Conservation (phyloP, 2,329 filamentous ascomycete species). For the Capronia americana region DNA sequence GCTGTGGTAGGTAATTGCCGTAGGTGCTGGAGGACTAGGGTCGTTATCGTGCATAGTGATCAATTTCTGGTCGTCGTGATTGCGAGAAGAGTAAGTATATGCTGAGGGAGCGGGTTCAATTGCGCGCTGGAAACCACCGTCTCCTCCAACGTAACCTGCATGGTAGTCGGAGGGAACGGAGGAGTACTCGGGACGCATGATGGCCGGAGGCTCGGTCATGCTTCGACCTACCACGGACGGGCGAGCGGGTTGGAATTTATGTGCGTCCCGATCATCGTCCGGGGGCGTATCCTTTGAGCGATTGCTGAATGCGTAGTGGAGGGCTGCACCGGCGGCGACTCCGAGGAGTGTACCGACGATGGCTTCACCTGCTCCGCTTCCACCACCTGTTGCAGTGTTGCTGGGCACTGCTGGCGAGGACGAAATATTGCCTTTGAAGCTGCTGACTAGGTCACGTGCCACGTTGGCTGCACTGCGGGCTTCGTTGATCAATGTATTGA, state of each 20-base stretch:
- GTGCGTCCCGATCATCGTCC: constrained; percentile 12
- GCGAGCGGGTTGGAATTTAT: constrained; percentile 11
- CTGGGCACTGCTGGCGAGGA: constrained; percentile 30
- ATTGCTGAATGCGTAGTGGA: constrained; percentile 76
- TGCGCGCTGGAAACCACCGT: constrained; percentile 19
- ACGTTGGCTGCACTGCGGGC: constrained; percentile 46
- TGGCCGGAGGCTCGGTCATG: constrained; percentile 23
- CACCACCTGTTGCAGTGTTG: constrained; percentile 41
- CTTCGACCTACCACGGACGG: constrained; percentile 27
- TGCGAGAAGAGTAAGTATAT: constrained; percentile 23
- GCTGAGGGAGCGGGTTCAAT: constrained; percentile 36
- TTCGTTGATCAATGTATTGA: constrained; percentile 48
- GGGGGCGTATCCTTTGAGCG: constrained; percentile 42
- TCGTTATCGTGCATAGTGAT: constrained; percentile 40
- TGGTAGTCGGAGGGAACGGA: constrained; percentile 22
- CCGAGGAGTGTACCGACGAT: constrained; percentile 79
- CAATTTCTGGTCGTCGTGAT: constrained; percentile 22
- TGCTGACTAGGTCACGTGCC: constrained; percentile 37
- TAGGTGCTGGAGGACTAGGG: neutral
- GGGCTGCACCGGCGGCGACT: constrained; percentile 76
- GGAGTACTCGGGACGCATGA: constrained; percentile 28
- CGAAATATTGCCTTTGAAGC: constrained; percentile 31
- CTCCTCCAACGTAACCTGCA: constrained; percentile 7
- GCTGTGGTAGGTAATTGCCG: neutral
- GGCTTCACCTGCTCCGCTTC: constrained; percentile 60